Percentiles rank a stretch among this genome's conserved stretches.
phyloP scores from a whole-genome alignment of 2,329 filamentous ascomycete species.

The Gaeumannomyces tritici region DNA sequence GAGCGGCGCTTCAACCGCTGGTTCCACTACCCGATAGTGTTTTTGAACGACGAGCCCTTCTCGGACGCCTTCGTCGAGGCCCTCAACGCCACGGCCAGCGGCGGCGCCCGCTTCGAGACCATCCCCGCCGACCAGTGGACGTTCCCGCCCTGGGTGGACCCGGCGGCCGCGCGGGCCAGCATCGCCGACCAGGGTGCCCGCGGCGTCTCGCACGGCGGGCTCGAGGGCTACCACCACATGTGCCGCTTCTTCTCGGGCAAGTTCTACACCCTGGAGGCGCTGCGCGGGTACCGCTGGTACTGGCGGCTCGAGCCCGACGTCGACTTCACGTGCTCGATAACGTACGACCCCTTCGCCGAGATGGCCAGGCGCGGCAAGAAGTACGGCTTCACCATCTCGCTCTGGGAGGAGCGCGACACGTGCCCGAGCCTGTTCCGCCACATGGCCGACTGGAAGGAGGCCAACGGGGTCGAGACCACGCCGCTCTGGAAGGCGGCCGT shows the following conservation, averaged over 20 bases:
- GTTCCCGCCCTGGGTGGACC: slow-evolving; percentile 23
- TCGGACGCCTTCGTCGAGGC: slow-evolving; percentile 25
- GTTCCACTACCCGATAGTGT: slow-evolving; percentile 36
- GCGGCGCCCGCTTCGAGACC: slow-evolving; percentile 29
- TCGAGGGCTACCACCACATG: slow-evolving; percentile 30
- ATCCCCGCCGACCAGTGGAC: slow-evolving; percentile 29
- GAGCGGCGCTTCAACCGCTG: slow-evolving; percentile 35
- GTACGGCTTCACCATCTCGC: slow-evolving; percentile 33
- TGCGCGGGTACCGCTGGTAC: slow-evolving; percentile 35
- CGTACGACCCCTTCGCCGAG: slow-evolving; percentile 36
- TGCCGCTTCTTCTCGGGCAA: slow-evolving; percentile 30
- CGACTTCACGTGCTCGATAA: slow-evolving; percentile 33
- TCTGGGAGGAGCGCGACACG: slow-evolving; percentile 31
- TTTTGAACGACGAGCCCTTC: slow-evolving; percentile 35
- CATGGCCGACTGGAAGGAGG: slow-evolving; percentile 29
- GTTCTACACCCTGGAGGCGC: slow-evolving; percentile 30
- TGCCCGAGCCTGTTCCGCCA: slow-evolving; percentile 31
- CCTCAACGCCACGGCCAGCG: slow-evolving; percentile 25
- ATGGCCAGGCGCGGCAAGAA: slow-evolving; percentile 32
- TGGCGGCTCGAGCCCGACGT: slow-evolving; percentile 36
- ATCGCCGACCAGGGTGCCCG: slow-evolving; percentile 17
- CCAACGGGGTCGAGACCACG: slow-evolving; percentile 21
- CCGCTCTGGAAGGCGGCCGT: slow-evolving; percentile 30
- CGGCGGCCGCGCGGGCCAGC: slow-evolving; percentile 10
- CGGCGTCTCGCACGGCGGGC: slow-evolving; percentile 26